Percentiles rank a stretch among this genome's conserved stretches.
phyloP scores from a whole-genome alignment of 805 yeast species.

The Ogataea dorogensis region DNA sequence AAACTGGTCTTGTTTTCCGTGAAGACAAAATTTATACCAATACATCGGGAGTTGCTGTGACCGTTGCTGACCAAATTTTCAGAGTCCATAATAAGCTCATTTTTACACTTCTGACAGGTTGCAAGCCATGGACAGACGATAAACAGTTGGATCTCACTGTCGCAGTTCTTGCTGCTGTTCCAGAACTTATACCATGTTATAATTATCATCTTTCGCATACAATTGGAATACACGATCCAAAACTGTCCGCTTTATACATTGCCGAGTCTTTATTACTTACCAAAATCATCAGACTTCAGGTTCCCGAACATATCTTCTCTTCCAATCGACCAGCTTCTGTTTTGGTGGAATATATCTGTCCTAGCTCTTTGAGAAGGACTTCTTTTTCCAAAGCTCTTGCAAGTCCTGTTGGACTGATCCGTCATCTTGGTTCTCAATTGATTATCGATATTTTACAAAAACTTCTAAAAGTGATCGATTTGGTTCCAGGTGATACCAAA shows the following conservation, averaged over 20 bases:
- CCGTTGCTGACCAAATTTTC: slow-evolving; percentile 51
- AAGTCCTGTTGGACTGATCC: slow-evolving; percentile 48
- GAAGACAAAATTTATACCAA: slow-evolving; percentile 38
- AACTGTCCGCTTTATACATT: slow-evolving; percentile 77
- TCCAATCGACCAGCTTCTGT: slow-evolving; percentile 20
- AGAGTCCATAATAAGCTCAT: slow-evolving; percentile 66
- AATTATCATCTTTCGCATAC: slow-evolving; percentile 52
- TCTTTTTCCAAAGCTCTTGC: slow-evolving; percentile 60
- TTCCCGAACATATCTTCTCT: slow-evolving; percentile 42
- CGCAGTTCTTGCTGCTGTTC: slow-evolving; percentile 48
- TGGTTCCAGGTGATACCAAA: slow-evolving; percentile 21
- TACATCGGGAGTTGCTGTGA: slow-evolving; percentile 43
- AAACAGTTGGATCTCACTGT: slow-evolving; percentile 56
- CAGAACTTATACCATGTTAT: slow-evolving; percentile 76
- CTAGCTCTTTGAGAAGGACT: slow-evolving; percentile 58
- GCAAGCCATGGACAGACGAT: slow-evolving; percentile 82
- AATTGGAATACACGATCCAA: slow-evolving; percentile 76
- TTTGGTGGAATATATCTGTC: slow-evolving; percentile 58
- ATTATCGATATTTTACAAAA: slow-evolving; percentile 54
- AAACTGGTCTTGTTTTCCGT: slow-evolving; percentile 45
- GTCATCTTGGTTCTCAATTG: slow-evolving; percentile 63
- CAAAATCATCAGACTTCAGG: slow-evolving; percentile 54
- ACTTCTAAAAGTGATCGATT: slow-evolving; percentile 38
- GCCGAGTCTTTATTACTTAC: slow-evolving; percentile 65
- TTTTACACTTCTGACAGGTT: slow-evolving; percentile 55